Base-by-base conservation (phyloP, 192 early-diverging fungal species). In the Phycomyces nitens region DNA sequence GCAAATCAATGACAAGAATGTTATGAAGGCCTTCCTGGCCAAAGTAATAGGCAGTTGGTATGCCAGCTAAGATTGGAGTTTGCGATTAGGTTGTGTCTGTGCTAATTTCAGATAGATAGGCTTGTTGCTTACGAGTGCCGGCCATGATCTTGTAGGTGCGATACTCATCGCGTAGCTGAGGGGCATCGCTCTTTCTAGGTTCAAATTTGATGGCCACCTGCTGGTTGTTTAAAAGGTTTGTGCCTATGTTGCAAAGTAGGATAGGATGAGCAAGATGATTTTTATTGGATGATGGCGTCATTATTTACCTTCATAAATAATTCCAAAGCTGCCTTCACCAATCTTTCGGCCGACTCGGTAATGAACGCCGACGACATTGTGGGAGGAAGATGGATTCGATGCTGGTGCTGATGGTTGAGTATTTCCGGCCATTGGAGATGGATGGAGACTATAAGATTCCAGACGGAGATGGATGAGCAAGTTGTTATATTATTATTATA, bases 121-220 rank as follows among this genome's bases (percentile, higher is more conserved):
- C 29, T 62, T 44, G 20, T 47, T 6, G 43, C 73, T 73, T 75
- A 83, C 82, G 60, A 58, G 67, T 77, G 22, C 90, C 90, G 23
- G 87, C 84, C 58, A 99, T 80, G 40, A 99, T 89, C 74, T 95
- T 94, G 82, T 96, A 99, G 52, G 94, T 96, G 58, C 94, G 75
- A 68, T 90, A 97, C 75, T 99, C 96, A 68, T 99, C 96, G 42
- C 93, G 82, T 23, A 99, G 81, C 80, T 99, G 96, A 16, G 96
- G 96, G 18, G 96, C 95, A 62, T 99, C 96, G 40, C 88, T 90
- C 79, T 99, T 99, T 63, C 94, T 82, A 62, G 92, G 91, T 77
- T 99, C 77, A 74, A 99, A 99, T 81, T 99, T 99, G 74, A 99
- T 97, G 49, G 95, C 96, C 11, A 97, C 90, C 58, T 88, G 92